A percentile compares a stretch with the other conserved stretches of the same genome.
phyloP scores from a whole-genome alignment of 192 early-diverging fungal species.

The Mortierella claussenii region DNA sequence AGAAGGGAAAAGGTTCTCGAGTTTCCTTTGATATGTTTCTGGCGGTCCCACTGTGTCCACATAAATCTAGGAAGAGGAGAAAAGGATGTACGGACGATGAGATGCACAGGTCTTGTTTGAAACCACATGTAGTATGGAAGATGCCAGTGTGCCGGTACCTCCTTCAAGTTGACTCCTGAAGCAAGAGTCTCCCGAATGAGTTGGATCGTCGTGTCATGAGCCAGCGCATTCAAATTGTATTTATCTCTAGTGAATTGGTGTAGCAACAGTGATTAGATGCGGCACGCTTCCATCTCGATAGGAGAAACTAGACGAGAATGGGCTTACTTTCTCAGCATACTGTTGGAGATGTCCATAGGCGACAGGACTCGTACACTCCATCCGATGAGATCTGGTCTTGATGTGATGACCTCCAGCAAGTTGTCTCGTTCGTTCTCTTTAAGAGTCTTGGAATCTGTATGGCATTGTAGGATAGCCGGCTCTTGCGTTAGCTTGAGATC shows the following conservation, averaged over 20 bases:
- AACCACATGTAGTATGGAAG: too few relatives aligned
- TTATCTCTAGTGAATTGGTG: slow-evolving; percentile 64
- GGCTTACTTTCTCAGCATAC: slow-evolving; percentile 83
- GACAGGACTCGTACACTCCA: slow-evolving; percentile 87
- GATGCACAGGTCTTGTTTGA: background rate
- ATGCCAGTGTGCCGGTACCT: slow-evolving; percentile 57
- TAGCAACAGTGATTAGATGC: too few relatives aligned
- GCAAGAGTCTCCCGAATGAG: slow-evolving; percentile 76
- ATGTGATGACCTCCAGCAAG: slow-evolving; percentile 73
- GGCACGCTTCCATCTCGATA: too few relatives aligned
- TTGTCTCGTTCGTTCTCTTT: slow-evolving; percentile 78
- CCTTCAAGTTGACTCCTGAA: slow-evolving; percentile 72
- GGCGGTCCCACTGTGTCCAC: slow-evolving; percentile 97
- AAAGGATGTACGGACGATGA: too few relatives aligned
- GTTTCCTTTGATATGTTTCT: slow-evolving; percentile 82
- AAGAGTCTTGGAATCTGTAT: slow-evolving; percentile 93
- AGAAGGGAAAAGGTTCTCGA: slow-evolving; percentile 78
- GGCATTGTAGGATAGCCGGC: background rate
- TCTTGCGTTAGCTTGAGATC: too few relatives aligned
- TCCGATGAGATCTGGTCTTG: slow-evolving; percentile 73
- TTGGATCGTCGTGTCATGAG: slow-evolving; percentile 93
- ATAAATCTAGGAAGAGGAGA: too few relatives aligned
- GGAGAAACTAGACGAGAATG: background rate
- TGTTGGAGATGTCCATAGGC: slow-evolving; percentile 91
- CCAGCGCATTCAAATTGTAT: slow-evolving; percentile 92